Conservation (phyloP, 2,329 filamentous ascomycete species). For the Calonectria honghensis region DNA sequence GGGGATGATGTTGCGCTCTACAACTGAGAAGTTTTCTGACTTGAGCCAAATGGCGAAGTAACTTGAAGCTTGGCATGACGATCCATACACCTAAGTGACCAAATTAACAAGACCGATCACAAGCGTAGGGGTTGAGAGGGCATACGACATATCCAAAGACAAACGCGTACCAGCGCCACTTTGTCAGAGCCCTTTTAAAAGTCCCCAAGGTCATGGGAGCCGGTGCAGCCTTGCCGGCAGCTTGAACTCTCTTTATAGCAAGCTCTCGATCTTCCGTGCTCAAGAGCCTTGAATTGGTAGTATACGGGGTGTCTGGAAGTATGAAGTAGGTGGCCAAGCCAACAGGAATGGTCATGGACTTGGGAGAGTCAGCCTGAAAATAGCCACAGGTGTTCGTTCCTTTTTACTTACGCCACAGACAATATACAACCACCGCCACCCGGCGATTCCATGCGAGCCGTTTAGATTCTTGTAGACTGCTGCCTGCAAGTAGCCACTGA, state of each 20-base stretch:
- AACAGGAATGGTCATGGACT: slow-evolving; percentile 8
- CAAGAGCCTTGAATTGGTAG: neutral
- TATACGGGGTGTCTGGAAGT: neutral
- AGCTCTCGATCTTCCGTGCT: neutral
- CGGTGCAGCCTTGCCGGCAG: neutral
- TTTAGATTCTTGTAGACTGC: slow-evolving; percentile 26
- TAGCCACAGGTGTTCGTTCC: neutral
- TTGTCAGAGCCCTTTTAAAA: neutral
- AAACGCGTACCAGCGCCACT: slow-evolving; percentile 19
- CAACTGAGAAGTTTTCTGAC: slow-evolving; percentile 12
- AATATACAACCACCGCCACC: slow-evolving; percentile 4
- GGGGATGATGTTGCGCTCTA: slow-evolving; percentile 5
- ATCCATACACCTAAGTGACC: neutral
- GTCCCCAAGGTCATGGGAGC: neutral
- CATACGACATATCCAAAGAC: slow-evolving; percentile 1
- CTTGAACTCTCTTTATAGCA: neutral
- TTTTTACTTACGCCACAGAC: neutral
- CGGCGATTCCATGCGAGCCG: slow-evolving; percentile 5
- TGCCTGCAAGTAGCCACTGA: slow-evolving; percentile 28
- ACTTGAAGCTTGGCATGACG: slow-evolving; percentile 2
- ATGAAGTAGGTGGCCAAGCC: neutral
- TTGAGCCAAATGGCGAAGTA: slow-evolving; percentile 22
- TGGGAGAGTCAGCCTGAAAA: neutral
- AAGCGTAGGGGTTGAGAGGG: no score
- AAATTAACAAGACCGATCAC: neutral